phyloP scores from a whole-genome alignment of 2,329 filamentous ascomycete species.

The Leptographium radiaticola region DNA sequence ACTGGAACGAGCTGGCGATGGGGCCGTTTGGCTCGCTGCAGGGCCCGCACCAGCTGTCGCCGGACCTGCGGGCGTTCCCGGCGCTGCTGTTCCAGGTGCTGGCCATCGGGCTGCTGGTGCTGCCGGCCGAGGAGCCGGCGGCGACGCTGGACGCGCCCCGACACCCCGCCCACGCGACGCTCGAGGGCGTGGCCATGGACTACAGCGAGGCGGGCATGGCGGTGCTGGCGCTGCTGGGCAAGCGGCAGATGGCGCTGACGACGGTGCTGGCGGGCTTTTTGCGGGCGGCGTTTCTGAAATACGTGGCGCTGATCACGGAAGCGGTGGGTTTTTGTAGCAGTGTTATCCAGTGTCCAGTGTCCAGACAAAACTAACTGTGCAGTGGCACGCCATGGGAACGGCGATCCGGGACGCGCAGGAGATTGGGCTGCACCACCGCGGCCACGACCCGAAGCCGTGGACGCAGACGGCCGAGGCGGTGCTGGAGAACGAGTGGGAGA shows the following conservation, averaged over 20 bases:
- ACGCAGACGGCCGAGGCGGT: constrained; percentile 32
- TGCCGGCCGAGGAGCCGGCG: constrained; percentile 29
- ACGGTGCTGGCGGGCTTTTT: constrained; percentile 46
- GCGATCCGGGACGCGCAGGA: constrained; percentile 51
- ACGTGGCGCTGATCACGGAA: constrained; percentile 44
- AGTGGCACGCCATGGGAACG: constrained; percentile 43
- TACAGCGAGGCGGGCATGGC: constrained; percentile 46
- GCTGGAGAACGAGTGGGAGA: constrained; percentile 44
- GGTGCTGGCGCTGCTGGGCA: constrained; percentile 41
- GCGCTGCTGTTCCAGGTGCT: constrained; percentile 46
- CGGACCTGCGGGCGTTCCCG: constrained; percentile 42
- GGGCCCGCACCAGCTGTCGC: constrained; percentile 35
- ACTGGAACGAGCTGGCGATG: constrained; percentile 35
- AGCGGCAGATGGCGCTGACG: constrained; percentile 40
- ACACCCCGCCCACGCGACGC: constrained; percentile 44
- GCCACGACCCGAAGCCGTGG: constrained; percentile 34
- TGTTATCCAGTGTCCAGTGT: too few relatives aligned
- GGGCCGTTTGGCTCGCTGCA: constrained; percentile 33
- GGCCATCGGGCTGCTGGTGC: constrained; percentile 38
- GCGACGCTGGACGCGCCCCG: constrained; percentile 41
- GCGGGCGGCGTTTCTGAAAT: constrained; percentile 44
- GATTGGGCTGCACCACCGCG: constrained; percentile 44
- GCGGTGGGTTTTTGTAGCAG: constrained; percentile 33
- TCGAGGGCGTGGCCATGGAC: constrained; percentile 46
- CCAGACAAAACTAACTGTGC: not conserved